Conservation (phyloP, 345 rosid genomes). For the Syzygium grande region DNA sequence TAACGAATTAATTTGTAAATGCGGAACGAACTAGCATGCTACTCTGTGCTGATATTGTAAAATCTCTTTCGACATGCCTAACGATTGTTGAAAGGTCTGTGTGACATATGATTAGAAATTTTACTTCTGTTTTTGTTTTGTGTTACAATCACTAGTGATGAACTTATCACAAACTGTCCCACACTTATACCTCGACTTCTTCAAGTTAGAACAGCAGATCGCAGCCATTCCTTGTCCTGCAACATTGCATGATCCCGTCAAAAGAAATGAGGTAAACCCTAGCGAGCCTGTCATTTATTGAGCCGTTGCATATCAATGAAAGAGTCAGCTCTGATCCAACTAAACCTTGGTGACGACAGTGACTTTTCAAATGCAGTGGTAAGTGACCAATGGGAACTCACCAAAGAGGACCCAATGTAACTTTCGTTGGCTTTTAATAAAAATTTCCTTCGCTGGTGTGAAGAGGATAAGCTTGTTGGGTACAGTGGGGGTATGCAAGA, state of each 20-base stretch:
- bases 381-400: constrained; percentile 16
- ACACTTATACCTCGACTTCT: background rate
- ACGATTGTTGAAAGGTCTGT: background rate
- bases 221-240: background rate
- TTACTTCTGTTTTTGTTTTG: background rate
- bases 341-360: background rate
- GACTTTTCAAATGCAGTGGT: background rate
- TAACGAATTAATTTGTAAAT: background rate
- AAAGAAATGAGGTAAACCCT: background rate
- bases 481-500: background rate
- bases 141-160: background rate
- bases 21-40: background rate
- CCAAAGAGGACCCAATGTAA: background rate
- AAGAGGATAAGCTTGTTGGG: background rate
- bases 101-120: background rate
- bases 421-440: background rate
- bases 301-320: background rate
- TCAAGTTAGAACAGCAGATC: background rate
- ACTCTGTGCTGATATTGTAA: background rate
- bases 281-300: background rate
- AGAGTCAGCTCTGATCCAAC: background rate
- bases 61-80: background rate
- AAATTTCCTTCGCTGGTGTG: background rate
- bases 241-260: background rate
- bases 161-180: background rate